These are phyloP conservation scores for Salvia sclarea DNA, from an alignment of 305 asterid genomes.

Conservation along the genomic window DNA sequence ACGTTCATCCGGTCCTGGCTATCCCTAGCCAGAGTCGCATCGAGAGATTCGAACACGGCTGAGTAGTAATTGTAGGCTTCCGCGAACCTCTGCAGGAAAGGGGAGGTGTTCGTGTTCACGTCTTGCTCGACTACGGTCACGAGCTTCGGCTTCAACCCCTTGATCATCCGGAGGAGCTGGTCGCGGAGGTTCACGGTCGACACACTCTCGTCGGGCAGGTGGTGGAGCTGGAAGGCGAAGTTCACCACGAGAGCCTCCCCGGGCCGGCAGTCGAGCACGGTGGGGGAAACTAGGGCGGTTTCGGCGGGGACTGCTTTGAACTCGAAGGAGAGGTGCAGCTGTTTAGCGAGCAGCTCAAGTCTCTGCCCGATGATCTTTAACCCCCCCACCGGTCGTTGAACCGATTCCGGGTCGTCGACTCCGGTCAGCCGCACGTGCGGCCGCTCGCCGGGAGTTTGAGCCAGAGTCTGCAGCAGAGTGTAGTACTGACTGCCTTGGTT, in stretches of 20 bases:
- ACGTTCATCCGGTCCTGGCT: constrained; percentile 85
- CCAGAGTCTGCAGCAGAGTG: constrained; percentile 67
- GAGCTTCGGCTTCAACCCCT: constrained; percentile 67
- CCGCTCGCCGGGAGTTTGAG: constrained; percentile 49
- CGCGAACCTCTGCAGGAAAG: constrained; percentile 68
- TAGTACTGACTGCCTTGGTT: constrained; percentile 97
- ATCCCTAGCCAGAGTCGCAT: constrained; percentile 63
- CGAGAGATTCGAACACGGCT: constrained; percentile 78
- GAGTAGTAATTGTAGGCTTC: constrained; percentile 76
- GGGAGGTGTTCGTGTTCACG: constrained; percentile 83
- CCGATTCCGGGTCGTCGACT: constrained; percentile 88
- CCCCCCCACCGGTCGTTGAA: constrained; percentile 82
- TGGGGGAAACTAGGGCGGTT: constrained; percentile 59
- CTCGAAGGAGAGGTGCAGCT: constrained; percentile 60
- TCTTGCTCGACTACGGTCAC: constrained; percentile 84
- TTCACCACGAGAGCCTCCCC: constrained; percentile 72
- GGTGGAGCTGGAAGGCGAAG: constrained; percentile 96
- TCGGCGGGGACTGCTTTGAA: constrained; percentile 59
- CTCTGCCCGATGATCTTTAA: constrained; percentile 61
- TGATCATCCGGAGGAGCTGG: constrained; percentile 87
- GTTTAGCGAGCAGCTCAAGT: constrained; percentile 64
- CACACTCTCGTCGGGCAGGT: constrained; percentile 92
- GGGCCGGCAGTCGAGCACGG: constrained; percentile 52
- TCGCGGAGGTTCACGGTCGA: constrained; percentile 73
- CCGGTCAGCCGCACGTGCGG: constrained; percentile 71